Evolutionary conservation across 2,329 filamentous ascomycete genomes (phyloP).

Genomic region (Sporothrix variecibatus): DNA sequence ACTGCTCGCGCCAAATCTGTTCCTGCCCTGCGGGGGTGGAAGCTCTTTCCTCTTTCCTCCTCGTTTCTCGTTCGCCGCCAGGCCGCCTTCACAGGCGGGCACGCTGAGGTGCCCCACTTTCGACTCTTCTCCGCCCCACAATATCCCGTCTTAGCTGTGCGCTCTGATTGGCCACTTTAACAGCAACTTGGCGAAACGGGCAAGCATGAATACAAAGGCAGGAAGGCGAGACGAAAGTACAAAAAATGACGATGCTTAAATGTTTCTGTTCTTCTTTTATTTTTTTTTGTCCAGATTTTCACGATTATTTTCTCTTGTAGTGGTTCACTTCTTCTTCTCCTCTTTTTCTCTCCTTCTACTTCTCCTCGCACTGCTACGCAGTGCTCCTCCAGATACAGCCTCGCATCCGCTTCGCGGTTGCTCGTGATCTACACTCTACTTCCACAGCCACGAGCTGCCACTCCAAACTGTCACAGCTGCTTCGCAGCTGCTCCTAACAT

Average conservation of each 20-base stretch:
- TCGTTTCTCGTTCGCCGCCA: too few relatives aligned
- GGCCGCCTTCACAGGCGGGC: too few relatives aligned
- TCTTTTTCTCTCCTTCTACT: not conserved
- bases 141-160: not conserved
- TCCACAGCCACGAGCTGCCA: too few relatives aligned
- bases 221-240: not conserved
- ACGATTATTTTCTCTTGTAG: not conserved
- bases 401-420: too few relatives aligned
- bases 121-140: not conserved
- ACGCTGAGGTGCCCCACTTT: not conserved
- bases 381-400: too few relatives aligned
- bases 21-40: too few relatives aligned
- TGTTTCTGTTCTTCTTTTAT: not conserved
- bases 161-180: constrained; percentile 15
- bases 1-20: too few relatives aligned
- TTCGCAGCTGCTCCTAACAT: not conserved
- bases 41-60: too few relatives aligned
- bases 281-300: not conserved
- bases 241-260: not conserved
- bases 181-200: constrained; percentile 10
- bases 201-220: not conserved
- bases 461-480: not conserved
- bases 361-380: not conserved
- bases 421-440: too few relatives aligned
- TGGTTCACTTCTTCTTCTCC: not conserved